Conservation (phyloP, 345 rosid species). For the Moricandia moricandioides region DNA sequence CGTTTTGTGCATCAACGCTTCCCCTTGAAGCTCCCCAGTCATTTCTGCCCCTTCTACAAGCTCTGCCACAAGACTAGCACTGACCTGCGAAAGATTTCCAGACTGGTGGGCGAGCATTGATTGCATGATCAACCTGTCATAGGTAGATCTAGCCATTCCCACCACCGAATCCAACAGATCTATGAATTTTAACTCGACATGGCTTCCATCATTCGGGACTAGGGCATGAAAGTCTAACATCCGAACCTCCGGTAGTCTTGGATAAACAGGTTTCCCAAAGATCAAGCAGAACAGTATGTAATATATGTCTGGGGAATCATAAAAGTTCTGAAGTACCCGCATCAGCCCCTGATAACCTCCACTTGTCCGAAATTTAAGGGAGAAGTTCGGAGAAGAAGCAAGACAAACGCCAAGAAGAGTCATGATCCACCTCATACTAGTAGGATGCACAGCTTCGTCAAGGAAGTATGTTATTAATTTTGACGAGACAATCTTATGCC, state of each 20-base stretch:
- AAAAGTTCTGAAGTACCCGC: constrained; percentile 88
- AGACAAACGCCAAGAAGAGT: constrained; percentile 96
- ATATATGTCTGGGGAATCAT: constrained; percentile 98
- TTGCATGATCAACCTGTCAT: constrained; percentile 83
- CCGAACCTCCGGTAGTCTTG: constrained; percentile 96
- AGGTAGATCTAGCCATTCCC: constrained; percentile 93
- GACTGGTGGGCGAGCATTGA: constrained; percentile 87
- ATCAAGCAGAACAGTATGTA: constrained; percentile 91
- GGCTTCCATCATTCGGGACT: constrained; percentile 80
- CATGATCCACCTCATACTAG: constrained; percentile 99
- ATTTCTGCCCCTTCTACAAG: constrained; percentile 89
- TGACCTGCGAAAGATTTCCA: constrained; percentile 85
- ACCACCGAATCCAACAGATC: constrained; percentile 91
- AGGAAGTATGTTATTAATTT: constrained; percentile 93
- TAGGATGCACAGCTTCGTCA: constrained; percentile 99
- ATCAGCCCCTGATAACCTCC: constrained; percentile 92
- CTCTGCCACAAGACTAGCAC: constrained; percentile 89
- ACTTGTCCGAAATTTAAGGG: constrained; percentile 86
- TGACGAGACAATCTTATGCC: constrained; percentile 99
- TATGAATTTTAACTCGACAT: constrained; percentile 79
- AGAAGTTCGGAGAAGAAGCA: constrained; percentile 89
- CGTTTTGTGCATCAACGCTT: constrained; percentile 99
- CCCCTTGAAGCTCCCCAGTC: constrained; percentile 99
- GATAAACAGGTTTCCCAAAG: constrained; percentile 95
- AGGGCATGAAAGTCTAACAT: constrained; percentile 99